Evolutionary conservation across 2,329 filamentous ascomycete species (phyloP), one percentile per base, ranked within the genome.

Genomic region (Grosmannia clavigera): DNA sequence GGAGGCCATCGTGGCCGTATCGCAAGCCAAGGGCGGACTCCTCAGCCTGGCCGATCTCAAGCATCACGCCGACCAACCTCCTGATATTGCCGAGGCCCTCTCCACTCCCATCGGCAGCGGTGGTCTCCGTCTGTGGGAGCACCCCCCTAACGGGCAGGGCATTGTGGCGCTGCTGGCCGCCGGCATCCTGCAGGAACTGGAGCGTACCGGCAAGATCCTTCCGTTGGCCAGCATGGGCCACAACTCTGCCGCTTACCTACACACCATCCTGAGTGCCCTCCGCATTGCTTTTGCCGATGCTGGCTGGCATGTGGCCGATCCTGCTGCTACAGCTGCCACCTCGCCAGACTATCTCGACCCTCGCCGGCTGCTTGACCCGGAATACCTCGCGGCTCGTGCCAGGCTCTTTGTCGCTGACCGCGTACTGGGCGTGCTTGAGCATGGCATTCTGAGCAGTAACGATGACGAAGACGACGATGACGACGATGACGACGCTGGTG

Each of bases 91-190:
- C 25, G 58, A 62, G 91, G 92, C 0, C 77, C 83, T 31, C 83
- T 96, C 57, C 90, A 88, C 2, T 81, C 94, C 90, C 0, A 82
- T 82, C 59, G 78, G 85, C 0, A 90, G 91, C 11, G 89, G 90
- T 0, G 82, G 85, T 67, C 96, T 70, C 77, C 86, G 19, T 71
- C 76, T 97, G 0, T 97, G 92, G 92, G 92, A 97, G 68, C 92
- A 96, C 68, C 91, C 92, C 31, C 92, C 92, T 1, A 97, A 96
- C 65, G 92, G 92, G 0, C 92, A 97, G 72, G 92, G 92, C 0
- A 91, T 97, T 62, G 90, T 97, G 1, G 92, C 92, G 0, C 75
- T 96, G 22, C 95, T 96, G 86, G 87, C 92, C 0, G 76, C 96
- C 0, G 92, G 92, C 0, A 94, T 97, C 62, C 77, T 97, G 43